Evolutionary conservation across 345 rosid genomes (phyloP).

Genomic region (Nephelium lappaceum): DNA sequence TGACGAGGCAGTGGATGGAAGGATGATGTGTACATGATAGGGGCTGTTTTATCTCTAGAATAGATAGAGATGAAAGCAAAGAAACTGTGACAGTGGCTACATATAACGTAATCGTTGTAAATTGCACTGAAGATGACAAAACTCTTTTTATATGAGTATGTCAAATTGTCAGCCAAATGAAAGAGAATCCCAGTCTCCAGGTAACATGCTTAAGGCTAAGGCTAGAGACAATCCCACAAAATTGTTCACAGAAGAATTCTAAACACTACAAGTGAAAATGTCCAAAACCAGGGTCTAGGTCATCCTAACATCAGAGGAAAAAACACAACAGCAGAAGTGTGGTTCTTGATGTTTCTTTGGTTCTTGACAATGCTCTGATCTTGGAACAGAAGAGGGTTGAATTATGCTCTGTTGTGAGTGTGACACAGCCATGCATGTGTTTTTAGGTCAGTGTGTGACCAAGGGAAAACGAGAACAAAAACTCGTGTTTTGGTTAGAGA

Average conservation of each 20-base stretch:
- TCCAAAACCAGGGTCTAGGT: slow-evolving; percentile 8
- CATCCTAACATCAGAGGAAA: background rate
- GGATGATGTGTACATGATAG: too few relatives aligned
- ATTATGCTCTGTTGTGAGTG: background rate
- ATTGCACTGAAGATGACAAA: slow-evolving; percentile 10
- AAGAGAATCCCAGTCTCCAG: slow-evolving; percentile 8
- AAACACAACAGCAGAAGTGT: background rate
- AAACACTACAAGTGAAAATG: background rate
- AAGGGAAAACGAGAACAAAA: background rate
- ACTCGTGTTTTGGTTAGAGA: background rate
- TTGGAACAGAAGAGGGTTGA: background rate
- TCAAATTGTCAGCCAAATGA: background rate
- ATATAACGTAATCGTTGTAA: slow-evolving; percentile 11
- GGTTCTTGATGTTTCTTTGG: background rate
- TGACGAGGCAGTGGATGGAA: too few relatives aligned
- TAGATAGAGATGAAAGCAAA: background rate
- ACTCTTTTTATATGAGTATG: background rate
- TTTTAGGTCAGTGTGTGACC: background rate
- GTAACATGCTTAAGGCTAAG: slow-evolving; percentile 1
- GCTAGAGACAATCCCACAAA: background rate
- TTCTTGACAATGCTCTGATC: background rate
- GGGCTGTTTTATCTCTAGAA: too few relatives aligned
- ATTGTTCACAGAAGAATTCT: background rate
- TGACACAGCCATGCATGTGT: background rate
- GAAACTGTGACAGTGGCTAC: background rate